Evolutionary conservation across 1,139 yeast genomes (phyloP).

Genomic region (Suhomyces kunorum): DNA sequence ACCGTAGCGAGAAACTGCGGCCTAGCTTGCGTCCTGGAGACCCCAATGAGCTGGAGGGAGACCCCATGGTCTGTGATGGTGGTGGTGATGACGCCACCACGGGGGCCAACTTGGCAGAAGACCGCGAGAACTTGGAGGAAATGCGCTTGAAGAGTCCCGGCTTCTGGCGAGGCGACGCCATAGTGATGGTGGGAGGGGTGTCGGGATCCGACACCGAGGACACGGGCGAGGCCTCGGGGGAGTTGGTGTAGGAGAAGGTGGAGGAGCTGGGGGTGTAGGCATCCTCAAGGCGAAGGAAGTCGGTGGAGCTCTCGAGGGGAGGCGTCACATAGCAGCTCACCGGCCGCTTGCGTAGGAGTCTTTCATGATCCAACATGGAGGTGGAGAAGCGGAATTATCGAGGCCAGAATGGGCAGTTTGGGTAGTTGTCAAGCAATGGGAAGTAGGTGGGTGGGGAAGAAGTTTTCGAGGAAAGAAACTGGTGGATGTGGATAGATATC

Average conservation of each 20-base stretch:
- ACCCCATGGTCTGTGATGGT: neutral
- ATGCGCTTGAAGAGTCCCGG: conserved; percentile 8
- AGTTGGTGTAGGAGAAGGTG: conserved; percentile 12
- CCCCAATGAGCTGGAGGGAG: neutral
- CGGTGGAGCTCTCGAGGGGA: conserved; percentile 16
- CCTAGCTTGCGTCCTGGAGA: conserved; percentile 4
- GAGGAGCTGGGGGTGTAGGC: conserved; percentile 10
- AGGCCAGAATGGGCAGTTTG: neutral
- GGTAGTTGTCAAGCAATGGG: neutral
- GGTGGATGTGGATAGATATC: too few relatives aligned
- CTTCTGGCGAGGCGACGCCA: conserved; percentile 2
- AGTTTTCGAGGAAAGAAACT: too few relatives aligned
- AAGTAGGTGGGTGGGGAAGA: too few relatives aligned
- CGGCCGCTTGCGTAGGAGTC: conserved; percentile 15
- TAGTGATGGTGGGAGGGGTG: neutral
- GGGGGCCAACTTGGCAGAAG: neutral
- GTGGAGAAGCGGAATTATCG: neutral
- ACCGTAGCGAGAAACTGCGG: conserved; percentile 10
- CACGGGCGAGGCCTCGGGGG: conserved; percentile 15
- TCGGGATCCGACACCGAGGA: conserved; percentile 14
- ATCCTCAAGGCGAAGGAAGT: conserved; percentile 10
- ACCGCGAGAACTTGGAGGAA: conserved; percentile 4
- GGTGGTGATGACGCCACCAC: neutral
- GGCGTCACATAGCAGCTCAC: conserved; percentile 25
- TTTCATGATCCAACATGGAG: conserved; percentile 4